These are phyloP conservation scores for Talaromyces sp. DNA, from an alignment of 2,329 filamentous ascomycete species.

Conservation along the genomic window DNA sequence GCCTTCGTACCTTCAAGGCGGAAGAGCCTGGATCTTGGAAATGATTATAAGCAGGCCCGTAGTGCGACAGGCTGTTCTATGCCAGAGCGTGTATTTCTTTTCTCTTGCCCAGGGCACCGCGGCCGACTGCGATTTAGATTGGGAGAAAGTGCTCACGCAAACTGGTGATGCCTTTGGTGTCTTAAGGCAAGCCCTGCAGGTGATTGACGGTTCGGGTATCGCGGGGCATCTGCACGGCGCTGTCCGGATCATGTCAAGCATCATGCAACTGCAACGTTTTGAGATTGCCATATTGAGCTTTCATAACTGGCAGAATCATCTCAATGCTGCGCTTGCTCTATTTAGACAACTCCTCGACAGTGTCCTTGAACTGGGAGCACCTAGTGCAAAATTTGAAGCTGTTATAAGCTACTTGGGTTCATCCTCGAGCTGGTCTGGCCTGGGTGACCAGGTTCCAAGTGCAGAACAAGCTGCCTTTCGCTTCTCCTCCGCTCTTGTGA, in stretches of 20 bases:
- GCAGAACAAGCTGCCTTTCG: slow-evolving; percentile 33
- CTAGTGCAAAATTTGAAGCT: slow-evolving; percentile 1
- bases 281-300: slow-evolving; percentile 13
- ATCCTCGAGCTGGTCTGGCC: not conserved
- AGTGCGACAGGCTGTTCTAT: slow-evolving; percentile 35
- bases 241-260: slow-evolving; percentile 26
- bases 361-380: not conserved
- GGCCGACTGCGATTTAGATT: not conserved
- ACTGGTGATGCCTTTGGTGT: slow-evolving; percentile 5
- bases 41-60: slow-evolving; percentile 39
- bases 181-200: slow-evolving; percentile 5
- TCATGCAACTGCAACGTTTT: slow-evolving; percentile 32
- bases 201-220: slow-evolving; percentile 3
- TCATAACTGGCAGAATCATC: slow-evolving; percentile 30
- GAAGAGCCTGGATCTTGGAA: slow-evolving; percentile 57
- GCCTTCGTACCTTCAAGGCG: slow-evolving; percentile 53
- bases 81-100: slow-evolving; percentile 56
- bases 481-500: slow-evolving; percentile 30
- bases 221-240: slow-evolving; percentile 6
- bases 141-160: slow-evolving; percentile 7
- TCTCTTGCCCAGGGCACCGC: slow-evolving; percentile 28
- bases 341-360: slow-evolving; percentile 22
- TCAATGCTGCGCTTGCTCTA: slow-evolving; percentile 27
- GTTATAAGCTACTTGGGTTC: not conserved
- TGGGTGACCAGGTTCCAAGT: slow-evolving; percentile 21